Evolutionary conservation across 2,329 filamentous ascomycete genomes (phyloP), one percentile per base, ranked within the genome.

Genomic region (Pseudofabraea citricarpa): DNA sequence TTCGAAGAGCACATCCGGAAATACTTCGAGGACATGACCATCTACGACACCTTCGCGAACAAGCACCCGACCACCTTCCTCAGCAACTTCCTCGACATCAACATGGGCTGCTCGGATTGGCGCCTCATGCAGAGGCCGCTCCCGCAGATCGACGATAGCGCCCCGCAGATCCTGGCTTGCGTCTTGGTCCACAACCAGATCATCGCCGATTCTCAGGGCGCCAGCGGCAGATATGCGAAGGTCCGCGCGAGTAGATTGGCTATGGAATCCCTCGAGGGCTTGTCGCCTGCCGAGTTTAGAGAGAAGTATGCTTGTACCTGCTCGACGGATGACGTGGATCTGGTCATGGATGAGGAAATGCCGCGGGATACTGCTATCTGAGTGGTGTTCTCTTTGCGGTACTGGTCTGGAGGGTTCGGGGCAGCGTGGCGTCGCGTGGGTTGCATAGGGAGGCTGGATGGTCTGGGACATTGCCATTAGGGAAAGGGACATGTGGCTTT

Each of bases 21-120:
- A 3, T 95, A 82, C 66, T 97, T 97, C 61, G 71, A 77, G 40
- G 85, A 96, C 63, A 95, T 97, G 82, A 70, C 73, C 3, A 74
- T 93, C 29, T 96, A 95, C 63, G 90, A 97, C 62, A 79, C 79
- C 0, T 96, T 87, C 61, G 90, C 89, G 2, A 88, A 85, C 56
- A 86, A 86, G 24, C 90, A 97, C 54, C 91, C 91, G 0, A 84
- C 87, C 4, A 95, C 87, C 0, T 79, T 78, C 32, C 72, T 95
- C 1, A 70, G 79, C 31, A 79, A 79, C 35, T 70, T 79, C 47
- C 69, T 96, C 47, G 70, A 77, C 7, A 70, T 73, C 9, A 72
- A 78, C 9, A 82, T 89, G 47, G 77, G 73, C 21, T 96, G 91
- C 62, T 66, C 56, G 9, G 68, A 79, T 18, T 81, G 75, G 61